Base-by-base conservation (phyloP, 2,329 filamentous ascomycete species). In the Fusarium lateritium region DNA sequence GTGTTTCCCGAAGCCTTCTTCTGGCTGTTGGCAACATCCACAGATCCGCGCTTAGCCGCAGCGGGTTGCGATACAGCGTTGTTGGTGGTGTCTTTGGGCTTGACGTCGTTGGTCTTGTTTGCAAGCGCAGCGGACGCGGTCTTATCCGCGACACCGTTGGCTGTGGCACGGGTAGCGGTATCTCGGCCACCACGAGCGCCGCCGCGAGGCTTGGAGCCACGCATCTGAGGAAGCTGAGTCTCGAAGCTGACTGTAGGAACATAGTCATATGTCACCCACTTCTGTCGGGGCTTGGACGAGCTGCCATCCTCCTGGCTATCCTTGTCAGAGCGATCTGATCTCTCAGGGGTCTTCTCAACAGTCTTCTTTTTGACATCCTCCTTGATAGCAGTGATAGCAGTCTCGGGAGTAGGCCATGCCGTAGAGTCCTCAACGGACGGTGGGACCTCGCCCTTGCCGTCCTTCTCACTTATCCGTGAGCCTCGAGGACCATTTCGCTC, bases 321-420 rank as follows among this genome's bases (percentile, higher is more conserved):
- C 47, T 90, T 88, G 65, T 93, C 91, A 45, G 89, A 85, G 14
- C 85, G 84, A 22, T 88, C 83, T 33, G 83, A 80, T 49, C 83
- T 81, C 79, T 93, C 94, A 58, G 90, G 86, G 17, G 34, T 54
- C 54, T 83, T 82, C 79, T 93, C 93, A 56, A 90, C 85, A 3
- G 84, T 81, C 79, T 93, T 94, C 75, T 91, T 90, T 80, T 92
- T 93, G 38, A 47, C 46, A 65, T 92, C 88, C 72, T 96, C 94
- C 68, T 85, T 83, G 45, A 80, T 79, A 50, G 91, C 89, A 53
- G 91, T 83, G 52, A 80, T 79, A 46, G 91, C 90, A 52, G 91
- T 88, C 72, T 97, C 93, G 1, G 94, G 94, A 4, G 95, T 98
- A 17, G 96, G 96, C 96, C 96, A 99, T 21, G 90, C 90, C 54